These are phyloP conservation scores for Populus simonii DNA, from an alignment of 345 rosid genomes.

Conservation along the genomic window DNA sequence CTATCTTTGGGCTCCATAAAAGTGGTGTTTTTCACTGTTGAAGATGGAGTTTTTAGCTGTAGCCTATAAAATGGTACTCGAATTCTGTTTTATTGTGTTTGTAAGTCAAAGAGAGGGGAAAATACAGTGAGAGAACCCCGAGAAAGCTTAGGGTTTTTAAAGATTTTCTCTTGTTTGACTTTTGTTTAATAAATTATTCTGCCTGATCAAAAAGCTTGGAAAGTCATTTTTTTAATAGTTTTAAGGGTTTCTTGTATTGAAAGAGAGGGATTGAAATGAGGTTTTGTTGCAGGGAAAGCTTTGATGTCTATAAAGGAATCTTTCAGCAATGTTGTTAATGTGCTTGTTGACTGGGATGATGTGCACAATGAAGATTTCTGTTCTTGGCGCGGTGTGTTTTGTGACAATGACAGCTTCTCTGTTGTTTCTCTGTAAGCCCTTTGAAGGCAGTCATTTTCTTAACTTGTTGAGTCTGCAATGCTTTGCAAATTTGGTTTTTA, in stretches of 20 bases:
- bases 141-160: not conserved
- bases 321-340: slow-evolving; percentile 64
- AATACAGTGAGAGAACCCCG: not conserved
- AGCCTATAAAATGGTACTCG: not conserved
- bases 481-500: not conserved
- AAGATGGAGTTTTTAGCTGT: no score
- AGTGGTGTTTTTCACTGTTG: not conserved
- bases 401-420: slow-evolving; percentile 56
- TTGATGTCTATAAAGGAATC: slow-evolving; percentile 71
- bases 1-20: not conserved
- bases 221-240: not conserved
- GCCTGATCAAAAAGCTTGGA: not conserved
- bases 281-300: slow-evolving; percentile 57
- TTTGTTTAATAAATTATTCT: not conserved
- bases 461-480: no score
- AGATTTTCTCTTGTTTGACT: not conserved
- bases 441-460: not conserved
- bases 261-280: not conserved
- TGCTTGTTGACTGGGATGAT: slow-evolving; percentile 82
- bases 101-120: not conserved
- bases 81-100: not conserved
- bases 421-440: slow-evolving; percentile 68
- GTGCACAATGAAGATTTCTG: slow-evolving; percentile 59
- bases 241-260: not conserved
- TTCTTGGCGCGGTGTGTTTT: slow-evolving; percentile 84